Percentiles rank a stretch among this genome's conserved stretches.
These are phyloP conservation scores for Groenewaldozyma auringiensis DNA, from an alignment of 1,139 yeast species.

Conservation along the genomic window DNA sequence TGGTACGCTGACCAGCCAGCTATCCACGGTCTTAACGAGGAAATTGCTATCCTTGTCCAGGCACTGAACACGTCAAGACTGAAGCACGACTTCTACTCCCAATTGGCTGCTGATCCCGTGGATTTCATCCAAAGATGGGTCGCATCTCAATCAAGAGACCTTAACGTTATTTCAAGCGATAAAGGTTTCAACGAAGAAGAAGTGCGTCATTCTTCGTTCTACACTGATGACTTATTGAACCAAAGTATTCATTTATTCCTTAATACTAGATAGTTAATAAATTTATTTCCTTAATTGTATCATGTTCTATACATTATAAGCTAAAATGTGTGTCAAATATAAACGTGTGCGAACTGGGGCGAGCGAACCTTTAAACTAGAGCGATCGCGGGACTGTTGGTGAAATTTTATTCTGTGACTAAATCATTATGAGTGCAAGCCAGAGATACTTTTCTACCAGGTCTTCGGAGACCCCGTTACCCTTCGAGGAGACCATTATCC, in stretches of 20 bases:
- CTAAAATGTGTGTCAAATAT: neutral
- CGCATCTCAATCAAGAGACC: conserved; percentile 65
- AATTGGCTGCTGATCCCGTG: conserved; percentile 69
- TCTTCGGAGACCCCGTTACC: conserved; percentile 52
- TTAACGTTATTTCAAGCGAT: conserved; percentile 73
- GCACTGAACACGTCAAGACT: conserved; percentile 57
- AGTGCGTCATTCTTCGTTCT: conserved; percentile 76
- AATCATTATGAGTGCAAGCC: conserved; percentile 12
- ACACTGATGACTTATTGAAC: conserved; percentile 64
- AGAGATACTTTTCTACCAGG: conserved; percentile 77
- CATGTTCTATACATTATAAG: too few species aligned
- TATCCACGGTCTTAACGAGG: conserved; percentile 50
- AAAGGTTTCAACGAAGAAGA: conserved; percentile 86
- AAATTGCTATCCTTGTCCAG: conserved; percentile 55
- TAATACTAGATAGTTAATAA: conserved; percentile 27
- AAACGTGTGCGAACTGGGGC: neutral
- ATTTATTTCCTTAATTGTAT: neutral
- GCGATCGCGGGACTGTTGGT: neutral
- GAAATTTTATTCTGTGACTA: neutral
- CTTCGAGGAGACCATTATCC: conserved; percentile 88
- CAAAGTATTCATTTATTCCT: conserved; percentile 72
- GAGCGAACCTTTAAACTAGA: neutral
- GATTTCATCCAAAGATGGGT: conserved; percentile 66
- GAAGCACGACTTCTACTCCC: conserved; percentile 65
- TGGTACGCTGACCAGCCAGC: conserved; percentile 43